Conservation (phyloP, 225 moss, liverwort and hornwort genomes). For the Pseudisothecium myosuroides region DNA sequence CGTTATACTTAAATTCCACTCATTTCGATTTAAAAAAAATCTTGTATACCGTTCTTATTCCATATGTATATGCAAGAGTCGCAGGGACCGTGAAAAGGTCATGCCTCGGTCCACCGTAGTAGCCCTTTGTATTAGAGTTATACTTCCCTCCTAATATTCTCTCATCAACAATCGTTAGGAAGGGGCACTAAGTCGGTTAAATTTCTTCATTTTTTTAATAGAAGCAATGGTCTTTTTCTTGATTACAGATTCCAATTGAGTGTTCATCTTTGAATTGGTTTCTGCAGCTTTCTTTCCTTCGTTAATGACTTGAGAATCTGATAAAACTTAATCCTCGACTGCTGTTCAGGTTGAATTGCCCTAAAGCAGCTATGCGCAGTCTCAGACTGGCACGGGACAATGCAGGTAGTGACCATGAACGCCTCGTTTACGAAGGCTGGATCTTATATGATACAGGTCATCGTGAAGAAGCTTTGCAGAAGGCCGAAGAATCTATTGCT, state of each 20-base stretch:
- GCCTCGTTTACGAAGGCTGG: slow-evolving; percentile 98
- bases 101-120: neutral
- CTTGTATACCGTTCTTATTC: neutral
- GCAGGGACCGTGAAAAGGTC: neutral
- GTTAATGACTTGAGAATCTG: neutral
- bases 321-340: neutral
- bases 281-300: neutral
- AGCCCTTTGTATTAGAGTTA: neutral
- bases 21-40: no score
- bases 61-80: neutral
- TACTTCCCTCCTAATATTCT: neutral
- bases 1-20: neutral
- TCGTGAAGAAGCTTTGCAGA: slow-evolving; percentile 90
- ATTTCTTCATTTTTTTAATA: neutral
- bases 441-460: slow-evolving; percentile 98
- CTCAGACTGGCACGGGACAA: slow-evolving; percentile 92
- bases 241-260: neutral
- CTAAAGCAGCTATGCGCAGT: slow-evolving; percentile 99
- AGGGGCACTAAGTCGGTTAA: no score
- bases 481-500: slow-evolving; percentile 86
- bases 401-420: slow-evolving; percentile 90
- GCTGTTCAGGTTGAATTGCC: slow-evolving; percentile 86
- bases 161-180: neutral
- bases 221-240: neutral
- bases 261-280: neutral